Evolutionary conservation across 208 protist species (phyloP), one percentile per base, ranked within the genome.

Genomic region (Crithidia sp.): DNA sequence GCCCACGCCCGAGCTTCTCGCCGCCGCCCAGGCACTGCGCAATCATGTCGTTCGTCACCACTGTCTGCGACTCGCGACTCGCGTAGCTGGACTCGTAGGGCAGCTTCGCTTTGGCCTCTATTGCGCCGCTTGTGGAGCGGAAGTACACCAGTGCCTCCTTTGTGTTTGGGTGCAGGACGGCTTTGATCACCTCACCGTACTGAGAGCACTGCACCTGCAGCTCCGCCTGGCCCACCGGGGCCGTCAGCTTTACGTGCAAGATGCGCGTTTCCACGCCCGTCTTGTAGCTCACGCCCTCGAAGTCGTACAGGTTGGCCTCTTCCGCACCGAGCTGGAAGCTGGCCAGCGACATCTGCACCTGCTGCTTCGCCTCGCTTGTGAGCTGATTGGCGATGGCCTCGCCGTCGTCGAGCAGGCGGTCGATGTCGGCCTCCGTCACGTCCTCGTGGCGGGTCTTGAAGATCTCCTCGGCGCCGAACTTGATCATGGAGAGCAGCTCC

Each of bases 341-440:
- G 2, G 96, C 79, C 17, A 99, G 84, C 37, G 92, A 94, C 80
- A 93, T 92, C 71, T 96, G 81, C n/a, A 91, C 79, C 53, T 91
- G 86, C 64, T 96, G 77, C 67, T 95, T 88, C 4, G 95, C 74
- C 59, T 98, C 93, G 17, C 66, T 82, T 5, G 83, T 88, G 6
- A 99, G 77, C 61, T 97, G 71, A 44, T 78, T 84, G 2, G 94
- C 95, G 63, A 94, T 91, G 5, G 88, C 61, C 68, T 98, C 96
- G 44, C 97, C 97, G 8, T 87, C 81, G 36, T 88, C 74, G 28
- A 99, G 92, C 44, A 99, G 97, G 12, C 74, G 76, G 75, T 99
- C 99, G 79, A 99, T 99, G 74, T 99, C 99, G n/a, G 98, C 98
- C 77, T 99, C 98, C 1, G 92, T 99, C 47, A 99, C 76, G 68